Conservation (phyloP, 768 basidiomycete species). For the Pisolithus albus region DNA sequence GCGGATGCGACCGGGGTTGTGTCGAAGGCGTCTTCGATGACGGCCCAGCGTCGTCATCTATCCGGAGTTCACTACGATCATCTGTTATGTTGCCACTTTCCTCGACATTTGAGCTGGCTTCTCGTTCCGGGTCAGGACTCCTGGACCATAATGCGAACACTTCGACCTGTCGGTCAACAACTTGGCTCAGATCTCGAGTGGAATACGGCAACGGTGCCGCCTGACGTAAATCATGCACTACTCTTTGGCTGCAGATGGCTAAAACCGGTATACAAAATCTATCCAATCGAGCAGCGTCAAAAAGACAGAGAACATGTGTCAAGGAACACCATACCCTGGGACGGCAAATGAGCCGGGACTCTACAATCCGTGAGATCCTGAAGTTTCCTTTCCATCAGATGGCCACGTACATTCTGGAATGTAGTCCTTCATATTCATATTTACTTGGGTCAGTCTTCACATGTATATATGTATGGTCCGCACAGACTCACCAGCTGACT, state of each 20-base stretch:
- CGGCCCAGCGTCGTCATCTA: too few species aligned
- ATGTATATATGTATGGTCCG: background rate
- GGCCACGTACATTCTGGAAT: background rate
- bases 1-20: too few species aligned
- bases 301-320: background rate
- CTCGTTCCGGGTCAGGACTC: too few species aligned
- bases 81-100: too few species aligned
- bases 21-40: too few species aligned
- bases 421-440: background rate
- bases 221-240: constrained; percentile 1
- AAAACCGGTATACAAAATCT: background rate
- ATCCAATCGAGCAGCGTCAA: background rate
- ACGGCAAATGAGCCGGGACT: background rate
- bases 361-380: background rate
- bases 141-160: background rate
- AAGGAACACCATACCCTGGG: background rate
- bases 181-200: background rate
- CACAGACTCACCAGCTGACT: background rate
- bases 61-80: too few species aligned
- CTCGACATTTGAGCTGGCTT: too few species aligned
- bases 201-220: background rate
- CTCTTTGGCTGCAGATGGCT: background rate
- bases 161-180: background rate
- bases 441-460: background rate
- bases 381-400: background rate